These are phyloP conservation scores for Rutidosis leptorrhynchoides DNA, from an alignment of 129 eudicot species.

Conservation along the genomic window DNA sequence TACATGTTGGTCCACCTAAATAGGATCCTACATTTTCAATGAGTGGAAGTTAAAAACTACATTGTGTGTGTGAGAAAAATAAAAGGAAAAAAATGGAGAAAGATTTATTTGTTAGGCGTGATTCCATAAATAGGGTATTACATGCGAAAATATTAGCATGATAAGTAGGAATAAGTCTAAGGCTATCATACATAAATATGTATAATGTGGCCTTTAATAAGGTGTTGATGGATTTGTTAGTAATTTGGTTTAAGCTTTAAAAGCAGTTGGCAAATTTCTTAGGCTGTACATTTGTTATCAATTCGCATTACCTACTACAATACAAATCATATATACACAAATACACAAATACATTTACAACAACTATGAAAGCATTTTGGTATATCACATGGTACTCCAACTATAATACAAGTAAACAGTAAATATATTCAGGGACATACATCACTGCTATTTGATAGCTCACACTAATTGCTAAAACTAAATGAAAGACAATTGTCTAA, in stretches of 20 bases:
- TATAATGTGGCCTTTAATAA: slow-evolving; percentile 29
- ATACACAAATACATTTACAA: not conserved
- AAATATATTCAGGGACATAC: slow-evolving; percentile 10
- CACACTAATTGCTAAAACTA: slow-evolving; percentile 25
- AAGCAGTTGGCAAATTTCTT: slow-evolving; percentile 36
- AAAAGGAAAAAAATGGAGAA: slow-evolving; percentile 10
- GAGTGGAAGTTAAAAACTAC: too few species aligned
- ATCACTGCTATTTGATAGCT: slow-evolving; percentile 15
- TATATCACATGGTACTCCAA: slow-evolving; percentile 34
- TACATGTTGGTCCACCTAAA: too few species aligned
- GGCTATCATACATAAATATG: slow-evolving; percentile 34
- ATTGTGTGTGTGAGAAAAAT: not conserved
- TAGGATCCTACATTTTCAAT: too few species aligned
- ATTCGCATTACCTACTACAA: slow-evolving; percentile 34
- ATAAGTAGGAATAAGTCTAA: slow-evolving; percentile 33
- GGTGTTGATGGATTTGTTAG: slow-evolving; percentile 71
- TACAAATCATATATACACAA: slow-evolving; percentile 23
- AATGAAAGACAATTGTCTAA: slow-evolving; percentile 34
- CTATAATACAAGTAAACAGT: slow-evolving; percentile 13
- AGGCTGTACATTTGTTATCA: slow-evolving; percentile 36
- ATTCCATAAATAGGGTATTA: slow-evolving; percentile 38
- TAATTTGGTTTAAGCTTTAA: slow-evolving; percentile 68
- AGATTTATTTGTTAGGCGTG: slow-evolving; percentile 27
- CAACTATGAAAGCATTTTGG: slow-evolving; percentile 3
- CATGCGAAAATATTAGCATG: slow-evolving; percentile 35